phyloP scores from a whole-genome alignment of 345 rosid species.

The Acer negundo region DNA sequence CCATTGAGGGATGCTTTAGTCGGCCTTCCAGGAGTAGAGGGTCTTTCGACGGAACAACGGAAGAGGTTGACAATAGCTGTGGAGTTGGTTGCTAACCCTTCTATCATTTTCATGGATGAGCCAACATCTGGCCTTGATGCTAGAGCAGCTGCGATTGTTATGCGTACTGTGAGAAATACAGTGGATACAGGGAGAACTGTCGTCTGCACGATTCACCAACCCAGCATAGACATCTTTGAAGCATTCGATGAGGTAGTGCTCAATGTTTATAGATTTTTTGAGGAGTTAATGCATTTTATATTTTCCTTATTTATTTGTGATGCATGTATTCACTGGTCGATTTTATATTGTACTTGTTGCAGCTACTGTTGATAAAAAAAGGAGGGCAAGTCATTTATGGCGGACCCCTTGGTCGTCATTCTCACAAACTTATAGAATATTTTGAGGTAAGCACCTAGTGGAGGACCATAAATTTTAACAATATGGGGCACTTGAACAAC shows the following conservation, averaged over 20 bases:
- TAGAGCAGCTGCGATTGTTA: constrained; percentile 93
- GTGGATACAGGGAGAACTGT: constrained; percentile 96
- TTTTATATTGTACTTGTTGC: constrained; percentile 23
- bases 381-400: constrained; percentile 92
- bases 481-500: too few relatives aligned
- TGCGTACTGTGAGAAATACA: constrained; percentile 92
- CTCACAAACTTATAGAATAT: constrained; percentile 79
- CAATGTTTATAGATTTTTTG: not conserved
- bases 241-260: constrained; percentile 85
- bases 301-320: not conserved
- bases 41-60: constrained; percentile 90
- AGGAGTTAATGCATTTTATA: not conserved
- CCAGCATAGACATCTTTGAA: constrained; percentile 91
- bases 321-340: not conserved
- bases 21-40: constrained; percentile 86
- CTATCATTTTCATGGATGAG: constrained; percentile 94
- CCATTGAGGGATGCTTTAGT: constrained; percentile 69
- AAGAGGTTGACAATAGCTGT: constrained; percentile 98
- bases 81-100: constrained; percentile 91
- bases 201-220: constrained; percentile 96
- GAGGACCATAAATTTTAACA: too few relatives aligned
- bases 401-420: constrained; percentile 71
- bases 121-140: constrained; percentile 98
- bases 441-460: constrained; percentile 72
- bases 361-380: constrained; percentile 86